These are phyloP conservation scores for Trypanosoma platydactyli DNA, from an alignment of 208 protist species.

Conservation along the genomic window DNA sequence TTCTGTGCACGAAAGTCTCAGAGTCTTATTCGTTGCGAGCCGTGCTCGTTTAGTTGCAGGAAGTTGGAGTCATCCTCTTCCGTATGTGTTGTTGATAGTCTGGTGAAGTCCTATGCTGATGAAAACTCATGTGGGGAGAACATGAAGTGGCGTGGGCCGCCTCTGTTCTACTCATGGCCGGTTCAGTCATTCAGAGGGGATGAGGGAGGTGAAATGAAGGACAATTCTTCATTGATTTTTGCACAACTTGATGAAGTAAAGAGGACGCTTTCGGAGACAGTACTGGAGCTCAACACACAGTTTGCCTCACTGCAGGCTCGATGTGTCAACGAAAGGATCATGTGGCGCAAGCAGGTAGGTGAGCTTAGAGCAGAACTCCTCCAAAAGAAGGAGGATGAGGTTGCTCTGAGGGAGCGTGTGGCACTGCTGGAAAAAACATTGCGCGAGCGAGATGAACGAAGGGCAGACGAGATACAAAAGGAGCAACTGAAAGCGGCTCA, in stretches of 20 bases:
- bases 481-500: neutral
- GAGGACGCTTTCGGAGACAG: constrained; percentile 2
- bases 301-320: constrained; percentile 3
- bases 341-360: neutral
- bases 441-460: neutral
- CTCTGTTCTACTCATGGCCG: constrained; percentile 9
- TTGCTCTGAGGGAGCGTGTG: constrained; percentile 1
- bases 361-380: constrained; percentile 8
- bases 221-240: constrained; percentile 8
- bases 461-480: neutral
- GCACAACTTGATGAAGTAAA: constrained; percentile 8
- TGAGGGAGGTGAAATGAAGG: neutral
- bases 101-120: neutral
- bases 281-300: constrained; percentile 16
- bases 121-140: too few species aligned
- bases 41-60: neutral
- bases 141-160: neutral
- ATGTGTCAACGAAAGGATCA: neutral
- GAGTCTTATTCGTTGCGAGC: constrained; percentile 8
- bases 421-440: constrained; percentile 7
- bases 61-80: neutral
- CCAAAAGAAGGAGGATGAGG: neutral
- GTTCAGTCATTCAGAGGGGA: neutral
- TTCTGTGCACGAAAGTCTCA: neutral
- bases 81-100: neutral